Evolutionary conservation across 768 basidiomycete species (phyloP), one percentile per base, ranked within the genome.

Genomic region (Phaeolepiota aurea): DNA sequence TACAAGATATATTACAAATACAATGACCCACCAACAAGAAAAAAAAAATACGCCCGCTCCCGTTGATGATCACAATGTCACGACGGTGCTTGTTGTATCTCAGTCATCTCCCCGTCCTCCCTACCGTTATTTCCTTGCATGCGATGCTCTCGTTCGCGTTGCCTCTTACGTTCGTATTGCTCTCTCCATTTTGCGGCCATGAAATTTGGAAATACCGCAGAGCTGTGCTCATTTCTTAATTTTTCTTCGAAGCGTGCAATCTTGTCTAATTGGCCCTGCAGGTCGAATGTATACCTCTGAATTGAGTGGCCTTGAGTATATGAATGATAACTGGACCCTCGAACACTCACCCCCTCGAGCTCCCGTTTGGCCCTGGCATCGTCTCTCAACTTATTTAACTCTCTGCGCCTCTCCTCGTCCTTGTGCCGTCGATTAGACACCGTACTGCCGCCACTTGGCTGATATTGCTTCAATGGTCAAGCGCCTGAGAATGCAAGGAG

Each of bases 321-420:
- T 25, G 15, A 23, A 5, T 7, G 20, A 5, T 15, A 21, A 5
- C 9, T 10, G 11, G 5, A 16, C 5, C 25, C 12, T 10, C 30
- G 5, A 25, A 32, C 23, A 53, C 74, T 48, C 36, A 82, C 82
- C 35, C 69, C 66, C 48, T 83, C 81, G 31, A 64, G 58, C 14
- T 61, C 59, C 7, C 78, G 69, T 47, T 72, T 80, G 1, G 69
- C 70, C 46, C 70, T 68, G 13, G 78, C 79, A 28, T 85, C 84
- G 28, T 86, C 79, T 41, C 80, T 71, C 78, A 82, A 74, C 52
- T 65, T 74, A 51, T 79, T 69, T 49, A 87, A 50, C 43, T 87
- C 81, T 48, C 71, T 79, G 42, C 74, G 67, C 36, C 81, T 66
- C 52, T 85, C 82, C 47, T 84, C 82, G n/a, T 82, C 76, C 45